Conservation (phyloP, 148 eudicot species). For the Chenopodium quinoa region DNA sequence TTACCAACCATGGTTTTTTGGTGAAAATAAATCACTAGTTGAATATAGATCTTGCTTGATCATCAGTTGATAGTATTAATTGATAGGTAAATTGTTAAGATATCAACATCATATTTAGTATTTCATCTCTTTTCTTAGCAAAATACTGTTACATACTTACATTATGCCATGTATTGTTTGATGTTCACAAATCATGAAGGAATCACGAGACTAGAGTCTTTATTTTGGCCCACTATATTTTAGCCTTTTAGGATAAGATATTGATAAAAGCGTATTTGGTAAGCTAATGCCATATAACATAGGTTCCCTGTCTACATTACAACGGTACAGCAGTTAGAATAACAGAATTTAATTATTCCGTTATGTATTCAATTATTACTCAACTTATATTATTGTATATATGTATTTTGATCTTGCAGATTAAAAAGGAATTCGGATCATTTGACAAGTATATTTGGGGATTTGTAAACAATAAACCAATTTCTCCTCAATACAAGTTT, state of each 20-base stretch:
- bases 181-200: not conserved
- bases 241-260: not conserved
- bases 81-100: no score
- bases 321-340: constrained; percentile 11
- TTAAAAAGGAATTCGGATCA: constrained; percentile 49
- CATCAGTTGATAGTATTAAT: no score
- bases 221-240: not conserved
- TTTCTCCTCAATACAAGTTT: constrained; percentile 36
- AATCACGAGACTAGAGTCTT: not conserved
- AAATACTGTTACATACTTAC: no score
- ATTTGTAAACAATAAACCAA: constrained; percentile 45
- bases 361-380: not conserved
- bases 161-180: no score
- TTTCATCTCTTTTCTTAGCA: not conserved
- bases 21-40: no score
- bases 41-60: no score
- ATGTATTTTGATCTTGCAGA: constrained; percentile 24
- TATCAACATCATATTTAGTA: no score
- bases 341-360: not conserved
- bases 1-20: no score
- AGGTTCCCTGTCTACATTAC: constrained; percentile 7
- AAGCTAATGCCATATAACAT: not conserved
- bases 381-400: not conserved
- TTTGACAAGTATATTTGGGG: constrained; percentile 64
- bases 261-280: not conserved